Evolutionary conservation across 2,329 filamentous ascomycete genomes (phyloP).

Genomic region (Ascomycota sp.): DNA sequence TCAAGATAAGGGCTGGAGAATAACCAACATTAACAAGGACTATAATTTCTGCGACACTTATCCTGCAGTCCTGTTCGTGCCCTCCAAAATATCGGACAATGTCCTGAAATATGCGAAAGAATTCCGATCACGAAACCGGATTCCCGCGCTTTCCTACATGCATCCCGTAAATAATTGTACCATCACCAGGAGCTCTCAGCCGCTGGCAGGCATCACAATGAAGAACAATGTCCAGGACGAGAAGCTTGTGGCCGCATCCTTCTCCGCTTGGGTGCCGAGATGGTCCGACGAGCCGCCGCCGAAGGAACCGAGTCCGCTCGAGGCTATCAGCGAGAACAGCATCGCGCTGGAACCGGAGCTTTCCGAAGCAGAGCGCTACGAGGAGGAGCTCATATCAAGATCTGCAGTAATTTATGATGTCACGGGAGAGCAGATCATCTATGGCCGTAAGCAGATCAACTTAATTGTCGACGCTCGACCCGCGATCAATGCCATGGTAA

Average conservation of each 20-base stretch:
- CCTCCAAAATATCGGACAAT: slow-evolving; percentile 83
- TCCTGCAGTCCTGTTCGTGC: slow-evolving; percentile 66
- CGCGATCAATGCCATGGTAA: slow-evolving; percentile 82
- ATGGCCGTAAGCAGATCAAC: slow-evolving; percentile 83
- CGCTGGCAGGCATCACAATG: slow-evolving; percentile 63
- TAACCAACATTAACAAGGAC: slow-evolving; percentile 76
- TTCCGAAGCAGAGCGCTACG: slow-evolving; percentile 41
- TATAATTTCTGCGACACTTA: slow-evolving; percentile 89
- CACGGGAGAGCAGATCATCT: slow-evolving; percentile 45
- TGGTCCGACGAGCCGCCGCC: slow-evolving; percentile 15
- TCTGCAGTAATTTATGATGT: slow-evolving; percentile 27
- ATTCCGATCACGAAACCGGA: slow-evolving; percentile 74
- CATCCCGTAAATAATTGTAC: slow-evolving; percentile 94
- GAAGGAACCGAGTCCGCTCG: no score
- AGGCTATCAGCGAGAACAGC: no score
- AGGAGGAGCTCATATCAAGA: slow-evolving; percentile 41
- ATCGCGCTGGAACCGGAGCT: slow-evolving; percentile 32
- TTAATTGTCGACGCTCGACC: slow-evolving; percentile 91
- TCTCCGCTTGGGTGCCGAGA: slow-evolving; percentile 25
- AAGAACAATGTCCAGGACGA: slow-evolving; percentile 93
- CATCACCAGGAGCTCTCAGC: slow-evolving; percentile 87
- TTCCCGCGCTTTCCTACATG: slow-evolving; percentile 83
- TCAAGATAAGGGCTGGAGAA: slow-evolving; percentile 64
- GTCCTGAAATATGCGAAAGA: slow-evolving; percentile 81
- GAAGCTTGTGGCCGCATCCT: slow-evolving; percentile 79